Evolutionary conservation across 306 rosid genomes (phyloP).

Genomic region (Cajanus cajan): DNA sequence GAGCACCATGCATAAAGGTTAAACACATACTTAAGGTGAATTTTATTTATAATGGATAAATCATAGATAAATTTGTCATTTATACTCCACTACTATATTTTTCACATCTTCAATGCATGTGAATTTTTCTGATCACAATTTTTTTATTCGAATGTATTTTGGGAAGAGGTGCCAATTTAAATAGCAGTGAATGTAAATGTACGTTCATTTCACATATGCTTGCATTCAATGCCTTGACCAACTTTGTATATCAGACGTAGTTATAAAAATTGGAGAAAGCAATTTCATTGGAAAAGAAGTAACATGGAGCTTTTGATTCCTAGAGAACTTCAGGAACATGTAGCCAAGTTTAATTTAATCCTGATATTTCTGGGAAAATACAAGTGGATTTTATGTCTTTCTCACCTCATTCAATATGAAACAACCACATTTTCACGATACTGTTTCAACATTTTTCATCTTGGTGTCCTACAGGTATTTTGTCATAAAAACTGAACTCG

Average conservation of each 20-base stretch:
- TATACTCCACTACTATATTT: background rate
- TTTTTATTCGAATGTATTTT: background rate
- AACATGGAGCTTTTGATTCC: background rate
- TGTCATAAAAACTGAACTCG: background rate
- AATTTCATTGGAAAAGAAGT: background rate
- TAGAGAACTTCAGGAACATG: background rate
- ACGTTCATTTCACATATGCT: background rate
- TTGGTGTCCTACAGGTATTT: background rate
- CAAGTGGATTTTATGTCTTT: background rate
- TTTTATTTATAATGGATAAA: background rate
- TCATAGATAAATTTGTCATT: background rate
- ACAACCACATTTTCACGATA: background rate
- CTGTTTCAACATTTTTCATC: background rate
- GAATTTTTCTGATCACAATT: background rate
- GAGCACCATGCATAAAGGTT: background rate
- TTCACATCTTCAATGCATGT: constrained; percentile 18
- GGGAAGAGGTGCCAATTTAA: constrained; percentile 4
- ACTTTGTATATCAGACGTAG: background rate
- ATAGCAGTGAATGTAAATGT: constrained; percentile 16
- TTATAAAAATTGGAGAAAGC: background rate
- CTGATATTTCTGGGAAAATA: background rate
- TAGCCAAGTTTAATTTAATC: background rate
- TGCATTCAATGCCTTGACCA: background rate
- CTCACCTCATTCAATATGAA: background rate
- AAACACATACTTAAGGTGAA: constrained; percentile 3